Conservation (phyloP, 345 rosid species). For the Ricinus communis region DNA sequence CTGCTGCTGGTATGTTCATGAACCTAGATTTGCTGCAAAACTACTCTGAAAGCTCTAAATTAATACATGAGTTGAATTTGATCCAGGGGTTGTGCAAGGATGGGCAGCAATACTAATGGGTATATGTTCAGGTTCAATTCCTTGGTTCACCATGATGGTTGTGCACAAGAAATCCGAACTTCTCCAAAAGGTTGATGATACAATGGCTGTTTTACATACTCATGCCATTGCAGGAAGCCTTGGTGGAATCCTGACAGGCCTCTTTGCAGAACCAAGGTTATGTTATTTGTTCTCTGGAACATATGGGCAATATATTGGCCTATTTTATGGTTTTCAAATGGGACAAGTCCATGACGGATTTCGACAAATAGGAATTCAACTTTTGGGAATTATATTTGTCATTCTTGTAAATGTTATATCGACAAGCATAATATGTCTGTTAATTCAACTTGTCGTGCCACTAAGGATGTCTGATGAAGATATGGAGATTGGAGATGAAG, state of each 20-base stretch:
- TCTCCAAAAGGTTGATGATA: slow-evolving; percentile 51
- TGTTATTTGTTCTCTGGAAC: slow-evolving; percentile 18
- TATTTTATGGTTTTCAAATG: slow-evolving; percentile 39
- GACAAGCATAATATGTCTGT: slow-evolving; percentile 40
- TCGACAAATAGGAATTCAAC: slow-evolving; percentile 43
- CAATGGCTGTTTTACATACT: slow-evolving; percentile 53
- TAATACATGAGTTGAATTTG: background rate
- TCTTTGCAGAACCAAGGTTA: slow-evolving; percentile 43
- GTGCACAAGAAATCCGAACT: slow-evolving; percentile 39
- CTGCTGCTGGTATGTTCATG: slow-evolving; percentile 43
- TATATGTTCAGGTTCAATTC: slow-evolving; percentile 47
- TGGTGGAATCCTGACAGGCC: slow-evolving; percentile 43
- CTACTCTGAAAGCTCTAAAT: no score
- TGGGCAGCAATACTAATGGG: slow-evolving; percentile 59
- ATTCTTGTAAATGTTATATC: slow-evolving; percentile 24
- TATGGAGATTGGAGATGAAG: slow-evolving; percentile 51
- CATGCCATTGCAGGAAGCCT: slow-evolving; percentile 53
- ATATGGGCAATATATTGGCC: slow-evolving; percentile 28
- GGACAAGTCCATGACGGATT: slow-evolving; percentile 23
- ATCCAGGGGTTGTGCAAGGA: slow-evolving; percentile 47
- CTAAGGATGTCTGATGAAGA: slow-evolving; percentile 47
- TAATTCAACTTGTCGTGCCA: slow-evolving; percentile 31
- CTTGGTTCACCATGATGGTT: slow-evolving; percentile 59
- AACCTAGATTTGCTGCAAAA: background rate
- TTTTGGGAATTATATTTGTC: slow-evolving; percentile 27